phyloP scores from a whole-genome alignment of 257 asterid species.

The Rhazya stricta region DNA sequence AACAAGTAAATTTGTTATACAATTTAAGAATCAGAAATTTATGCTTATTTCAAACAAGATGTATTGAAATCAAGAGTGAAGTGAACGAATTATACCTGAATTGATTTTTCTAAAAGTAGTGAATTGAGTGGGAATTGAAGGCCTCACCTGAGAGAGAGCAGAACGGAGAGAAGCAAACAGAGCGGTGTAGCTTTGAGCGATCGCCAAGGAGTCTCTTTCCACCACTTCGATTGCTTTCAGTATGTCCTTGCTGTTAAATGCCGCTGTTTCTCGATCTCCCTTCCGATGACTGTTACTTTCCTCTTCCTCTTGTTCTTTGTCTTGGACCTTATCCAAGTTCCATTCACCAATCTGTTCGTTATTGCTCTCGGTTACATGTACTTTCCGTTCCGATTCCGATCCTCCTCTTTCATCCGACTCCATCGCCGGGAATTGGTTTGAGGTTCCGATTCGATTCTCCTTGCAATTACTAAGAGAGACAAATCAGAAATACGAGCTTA shows the following conservation, averaged over 20 bases:
- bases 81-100: background rate
- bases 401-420: background rate
- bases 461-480: background rate
- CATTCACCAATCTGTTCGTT: background rate
- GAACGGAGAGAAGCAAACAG: conserved; percentile 74
- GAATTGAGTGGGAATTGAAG: background rate
- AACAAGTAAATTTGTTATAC: background rate
- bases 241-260: conserved; percentile 52
- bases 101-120: background rate
- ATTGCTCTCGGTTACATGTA: background rate
- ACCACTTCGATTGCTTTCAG: conserved; percentile 67
- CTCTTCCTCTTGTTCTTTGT: background rate
- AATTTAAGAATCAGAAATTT: background rate
- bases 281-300: background rate
- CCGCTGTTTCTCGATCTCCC: conserved; percentile 25
- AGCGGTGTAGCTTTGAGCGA: conserved; percentile 73
- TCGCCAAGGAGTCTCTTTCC: conserved; percentile 80
- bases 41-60: background rate
- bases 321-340: background rate
- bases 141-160: conserved; percentile 61
- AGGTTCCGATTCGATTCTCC: background rate
- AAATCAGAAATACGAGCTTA: background rate
- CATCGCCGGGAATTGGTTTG: conserved; percentile 7
- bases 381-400: conserved; percentile 6
- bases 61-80: background rate